Evolutionary conservation across 2,329 filamentous ascomycete species (phyloP), one percentile per base, ranked within the genome.

Genomic region (Cordyceps cicadae): DNA sequence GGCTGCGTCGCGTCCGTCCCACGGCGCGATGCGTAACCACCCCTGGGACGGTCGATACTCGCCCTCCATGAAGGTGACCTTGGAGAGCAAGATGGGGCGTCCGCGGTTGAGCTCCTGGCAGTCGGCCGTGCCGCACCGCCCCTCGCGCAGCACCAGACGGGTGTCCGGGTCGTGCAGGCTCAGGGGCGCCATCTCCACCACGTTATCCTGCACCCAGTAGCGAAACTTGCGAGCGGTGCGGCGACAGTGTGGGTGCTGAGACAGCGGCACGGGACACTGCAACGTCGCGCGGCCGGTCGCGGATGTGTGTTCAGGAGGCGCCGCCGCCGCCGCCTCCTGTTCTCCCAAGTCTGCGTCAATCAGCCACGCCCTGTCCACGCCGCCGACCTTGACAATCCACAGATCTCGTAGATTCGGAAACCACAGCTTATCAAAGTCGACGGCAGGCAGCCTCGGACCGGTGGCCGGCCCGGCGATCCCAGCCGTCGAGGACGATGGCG

Each of bases 311-410:
- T 45, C 15, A 34, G 11, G 8, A 15, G 46, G 24, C 32, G 34
- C 48, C 17, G 71, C 65, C 19, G 34, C 12, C 12, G 46, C 48
- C 11, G 71, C 65, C 39, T 71, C 66, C 45, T 67, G 65, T 37
- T 60, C 65, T 11, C 34, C 34, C n/a, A 50, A 21, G 54, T 75
- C 70, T n/a, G 69, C 67, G 29, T 66, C 67, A 29, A 75, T 65
- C 66, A 70, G 70, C 73, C 73, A 75, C 14, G 67, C 70, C 46
- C 67, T 65, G 52, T 74, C 71, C 14, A 75, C 69, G 53, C 74
- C 71, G 24, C 73, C 73, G 59, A 75, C 67, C 62, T 75, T 75
- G 62, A 75, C 68, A 62, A 75, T 72, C 73, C 73, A 75, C 21
- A 75, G 61, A 19, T 75, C 72, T 41, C 70, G 67, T 52, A 75